phyloP scores from a whole-genome alignment of 1,284 basidiomycete genomes.

The Naganishia sp. region DNA sequence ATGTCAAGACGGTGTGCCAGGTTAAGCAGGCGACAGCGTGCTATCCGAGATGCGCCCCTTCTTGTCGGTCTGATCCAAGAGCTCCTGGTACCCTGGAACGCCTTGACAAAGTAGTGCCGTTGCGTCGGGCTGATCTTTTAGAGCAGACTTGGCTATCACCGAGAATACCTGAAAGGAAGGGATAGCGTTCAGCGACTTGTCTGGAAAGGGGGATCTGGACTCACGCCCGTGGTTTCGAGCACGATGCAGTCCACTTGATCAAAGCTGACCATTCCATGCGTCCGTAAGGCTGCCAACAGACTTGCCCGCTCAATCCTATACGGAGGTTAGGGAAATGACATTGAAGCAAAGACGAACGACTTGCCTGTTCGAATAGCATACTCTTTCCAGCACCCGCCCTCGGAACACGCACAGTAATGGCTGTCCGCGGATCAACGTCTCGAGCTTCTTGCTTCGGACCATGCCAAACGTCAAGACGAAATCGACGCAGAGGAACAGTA shows the following conservation, averaged over 20 bases:
- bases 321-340: background rate
- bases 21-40: too few species aligned
- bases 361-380: constrained; percentile 3
- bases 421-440: constrained; percentile 3
- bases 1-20: too few species aligned
- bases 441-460: constrained; percentile 7
- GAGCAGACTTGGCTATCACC: too few species aligned
- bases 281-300: constrained; percentile 2
- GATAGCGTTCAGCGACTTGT: background rate
- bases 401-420: constrained; percentile 15
- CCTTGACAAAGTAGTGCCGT: too few species aligned
- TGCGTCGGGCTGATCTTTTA: too few species aligned
- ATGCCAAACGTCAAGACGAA: constrained; percentile 16
- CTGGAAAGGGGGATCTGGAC: background rate
- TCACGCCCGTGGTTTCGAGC: constrained; percentile 16
- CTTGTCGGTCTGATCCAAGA: too few species aligned
- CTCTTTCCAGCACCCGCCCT: constrained; percentile 6
- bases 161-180: too few species aligned
- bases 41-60: too few species aligned
- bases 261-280: constrained; percentile 10
- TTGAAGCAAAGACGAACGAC: background rate
- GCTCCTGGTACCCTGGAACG: too few species aligned
- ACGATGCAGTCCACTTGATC: constrained; percentile 19
- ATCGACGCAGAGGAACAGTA: constrained; percentile 15
- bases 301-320: constrained; percentile 7